Evolutionary conservation across 495 filamentous ascomycete genomes (phyloP), one percentile per base, ranked within the genome.

Genomic region (Pyronema omphalodes): DNA sequence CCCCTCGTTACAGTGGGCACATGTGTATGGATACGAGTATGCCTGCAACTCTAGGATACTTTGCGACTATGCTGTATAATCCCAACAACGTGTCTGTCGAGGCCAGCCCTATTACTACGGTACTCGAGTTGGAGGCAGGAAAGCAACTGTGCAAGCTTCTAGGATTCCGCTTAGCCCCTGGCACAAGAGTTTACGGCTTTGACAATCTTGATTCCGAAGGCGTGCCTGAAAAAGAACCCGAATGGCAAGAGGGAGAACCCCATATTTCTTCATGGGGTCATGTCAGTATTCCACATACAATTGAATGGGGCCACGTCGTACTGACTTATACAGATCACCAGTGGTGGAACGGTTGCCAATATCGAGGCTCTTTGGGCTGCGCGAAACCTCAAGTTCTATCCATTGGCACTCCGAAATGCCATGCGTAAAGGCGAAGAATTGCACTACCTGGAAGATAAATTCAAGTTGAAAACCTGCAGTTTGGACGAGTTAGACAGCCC

Each of bases 301-400:
- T n/a, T n/a, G n/a, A n/a, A n/a, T n/a, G n/a, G n/a, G n/a, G n/a
- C n/a, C n/a, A n/a, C n/a, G n/a, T n/a, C 23, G 1, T 29, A 5
- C 23, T 29, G 5, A 29, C 23, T 29, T 29, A 2, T 3, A 29
- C 47, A 61, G 34, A 56, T 75, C 35, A 70, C 70, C 9, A 68
- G 65, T 44, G 71, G 61, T 49, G 71, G 71, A 0, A 67, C 70
- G 5, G 68, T 73, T 1, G 72, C 73, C 3, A 75, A 74, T 52
- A 53, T 74, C 0, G 73, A 74, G 56, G 66, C 71, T 6, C 58
- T 73, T 6, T 74, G 68, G 71, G 43, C 53, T 67, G 69, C 71
- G n/a, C 67, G 71, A 11, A 75, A 73, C 37, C 57, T 74, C 36
- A 74, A 73, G 39, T 73, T 71, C 57, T 74, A 73, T 51, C 71